Evolutionary conservation across 176 grass and related monocot genomes (phyloP).

Genomic region (Zoysia pacifica): DNA sequence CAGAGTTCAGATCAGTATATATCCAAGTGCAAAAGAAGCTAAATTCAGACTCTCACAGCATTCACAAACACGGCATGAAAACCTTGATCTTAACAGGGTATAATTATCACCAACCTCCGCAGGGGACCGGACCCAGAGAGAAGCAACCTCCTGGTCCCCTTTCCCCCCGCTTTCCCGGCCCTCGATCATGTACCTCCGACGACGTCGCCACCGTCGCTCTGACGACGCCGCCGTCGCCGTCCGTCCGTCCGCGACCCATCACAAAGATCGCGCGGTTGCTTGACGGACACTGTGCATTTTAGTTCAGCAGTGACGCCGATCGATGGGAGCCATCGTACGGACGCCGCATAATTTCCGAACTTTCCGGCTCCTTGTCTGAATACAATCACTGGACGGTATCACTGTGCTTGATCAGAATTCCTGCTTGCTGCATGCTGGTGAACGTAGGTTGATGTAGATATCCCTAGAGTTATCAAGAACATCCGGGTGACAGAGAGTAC

Average conservation of each 20-base stretch:
- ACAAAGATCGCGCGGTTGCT: slow-evolving; percentile 9
- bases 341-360: slow-evolving; percentile 5
- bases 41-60: background rate
- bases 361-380: slow-evolving; percentile 23
- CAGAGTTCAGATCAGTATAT: background rate
- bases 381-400: background rate
- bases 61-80: slow-evolving; percentile 2
- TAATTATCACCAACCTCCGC: slow-evolving; percentile 31
- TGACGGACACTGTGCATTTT: slow-evolving; percentile 34
- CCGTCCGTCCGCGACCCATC: background rate
- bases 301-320: slow-evolving; percentile 35
- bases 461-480: slow-evolving; percentile 31
- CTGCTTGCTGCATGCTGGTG: background rate
- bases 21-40: slow-evolving; percentile 16
- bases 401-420: background rate
- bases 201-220: slow-evolving; percentile 30
- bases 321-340: background rate
- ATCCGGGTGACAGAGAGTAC: background rate
- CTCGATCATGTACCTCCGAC: slow-evolving; percentile 43
- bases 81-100: slow-evolving; percentile 21
- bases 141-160: slow-evolving; percentile 39
- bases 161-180: background rate
- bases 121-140: background rate
- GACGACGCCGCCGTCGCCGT: slow-evolving; percentile 28
- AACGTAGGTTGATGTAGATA: slow-evolving; percentile 44